Conservation (phyloP, 176 grass and related monocot species). For the Lolium rigidum region DNA sequence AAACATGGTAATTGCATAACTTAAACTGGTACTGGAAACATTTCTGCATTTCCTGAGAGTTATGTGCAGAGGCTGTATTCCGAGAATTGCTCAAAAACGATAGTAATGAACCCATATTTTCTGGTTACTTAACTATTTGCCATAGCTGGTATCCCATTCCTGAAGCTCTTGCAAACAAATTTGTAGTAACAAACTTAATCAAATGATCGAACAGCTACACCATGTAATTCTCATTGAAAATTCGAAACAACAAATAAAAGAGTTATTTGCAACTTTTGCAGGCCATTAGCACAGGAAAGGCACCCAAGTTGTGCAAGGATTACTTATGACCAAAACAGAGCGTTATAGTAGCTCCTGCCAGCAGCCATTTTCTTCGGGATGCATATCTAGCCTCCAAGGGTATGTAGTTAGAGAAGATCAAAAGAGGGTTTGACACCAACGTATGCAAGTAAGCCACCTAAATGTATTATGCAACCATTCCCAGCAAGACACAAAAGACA, state of each 20-base stretch:
- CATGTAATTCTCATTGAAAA: not conserved
- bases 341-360: not conserved
- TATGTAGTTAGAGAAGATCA: not conserved
- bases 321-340: not conserved
- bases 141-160: not conserved
- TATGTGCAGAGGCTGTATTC: not conserved
- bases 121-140: not conserved
- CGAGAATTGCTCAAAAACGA: not conserved
- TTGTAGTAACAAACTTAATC: not conserved
- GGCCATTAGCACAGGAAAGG: not conserved
- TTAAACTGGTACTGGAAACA: not conserved
- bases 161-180: not conserved
- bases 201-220: not conserved
- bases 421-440: not conserved
- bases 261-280: not conserved
- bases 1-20: no score
- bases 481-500: not conserved
- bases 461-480: not conserved
- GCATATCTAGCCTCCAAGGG: not conserved
- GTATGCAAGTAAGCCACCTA: not conserved
- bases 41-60: not conserved
- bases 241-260: not conserved
- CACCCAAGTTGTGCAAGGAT: not conserved
- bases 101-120: not conserved
- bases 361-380: not conserved